phyloP scores from a whole-genome alignment of 169 alveolate species.

The Plasmodium chabaudi region DNA sequence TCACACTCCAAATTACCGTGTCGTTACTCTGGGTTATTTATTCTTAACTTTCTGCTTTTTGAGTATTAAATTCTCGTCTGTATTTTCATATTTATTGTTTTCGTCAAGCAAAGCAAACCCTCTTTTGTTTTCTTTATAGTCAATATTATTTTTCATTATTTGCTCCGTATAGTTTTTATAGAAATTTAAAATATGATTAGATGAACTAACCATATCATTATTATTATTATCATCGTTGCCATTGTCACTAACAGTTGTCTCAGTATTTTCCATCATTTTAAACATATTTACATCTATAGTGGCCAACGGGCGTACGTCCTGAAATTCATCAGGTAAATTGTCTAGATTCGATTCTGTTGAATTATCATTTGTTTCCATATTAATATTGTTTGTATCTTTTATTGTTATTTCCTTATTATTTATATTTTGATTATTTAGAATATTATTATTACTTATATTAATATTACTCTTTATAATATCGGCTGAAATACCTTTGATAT shows the following conservation, averaged over 20 bases:
- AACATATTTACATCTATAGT: background rate
- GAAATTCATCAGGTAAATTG: background rate
- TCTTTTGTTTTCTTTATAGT: constrained; percentile 26
- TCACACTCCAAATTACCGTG: too few species aligned
- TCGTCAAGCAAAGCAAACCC: constrained; percentile 12
- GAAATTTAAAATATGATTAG: too few species aligned
- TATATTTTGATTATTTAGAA: constrained; percentile 8
- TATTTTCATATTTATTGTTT: constrained; percentile 44
- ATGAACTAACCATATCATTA: too few species aligned
- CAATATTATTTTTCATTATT: constrained; percentile 9
- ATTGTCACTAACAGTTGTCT: background rate
- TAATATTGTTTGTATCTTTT: background rate
- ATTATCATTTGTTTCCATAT: background rate
- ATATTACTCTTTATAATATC: background rate
- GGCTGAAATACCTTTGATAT: background rate
- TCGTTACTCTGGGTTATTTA: background rate
- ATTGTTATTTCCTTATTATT: background rate
- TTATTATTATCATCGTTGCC: background rate
- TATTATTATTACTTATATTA: background rate
- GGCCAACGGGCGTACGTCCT: constrained; percentile 12
- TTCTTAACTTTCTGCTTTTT: constrained; percentile 20
- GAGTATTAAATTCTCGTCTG: constrained; percentile 20
- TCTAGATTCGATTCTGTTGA: background rate
- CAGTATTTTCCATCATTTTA: background rate
- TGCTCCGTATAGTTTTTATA: background rate